phyloP scores from a whole-genome alignment of 306 rosid species.

The Cucurbita argyrosperma region DNA sequence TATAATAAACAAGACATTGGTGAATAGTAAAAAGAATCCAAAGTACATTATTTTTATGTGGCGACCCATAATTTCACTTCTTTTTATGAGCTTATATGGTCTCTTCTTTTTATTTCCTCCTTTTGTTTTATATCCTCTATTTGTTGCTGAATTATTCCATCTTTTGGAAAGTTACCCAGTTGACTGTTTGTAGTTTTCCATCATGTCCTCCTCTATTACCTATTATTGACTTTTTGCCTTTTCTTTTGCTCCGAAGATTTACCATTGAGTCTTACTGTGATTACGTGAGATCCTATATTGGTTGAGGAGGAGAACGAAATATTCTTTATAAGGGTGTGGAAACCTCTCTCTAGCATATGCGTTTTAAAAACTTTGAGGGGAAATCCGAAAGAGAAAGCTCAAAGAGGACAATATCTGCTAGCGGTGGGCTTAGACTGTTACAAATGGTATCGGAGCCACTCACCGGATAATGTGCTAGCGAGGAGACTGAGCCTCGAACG shows the following conservation, averaged over 20 bases:
- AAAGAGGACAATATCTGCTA: too few relatives aligned
- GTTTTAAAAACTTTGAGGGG: too few relatives aligned
- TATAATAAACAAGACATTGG: background rate
- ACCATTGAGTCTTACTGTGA: background rate
- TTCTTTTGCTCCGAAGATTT: background rate
- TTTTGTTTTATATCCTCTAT: background rate
- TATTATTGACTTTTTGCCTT: background rate
- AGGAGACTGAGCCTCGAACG: too few relatives aligned
- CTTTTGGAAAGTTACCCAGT: background rate
- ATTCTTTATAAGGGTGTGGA: too few relatives aligned
- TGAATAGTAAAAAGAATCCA: conserved; percentile 2
- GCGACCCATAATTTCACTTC: conserved; percentile 1
- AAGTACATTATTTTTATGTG: background rate
- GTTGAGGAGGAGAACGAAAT: too few relatives aligned
- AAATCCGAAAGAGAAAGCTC: too few relatives aligned
- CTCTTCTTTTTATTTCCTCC: background rate
- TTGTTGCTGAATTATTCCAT: background rate
- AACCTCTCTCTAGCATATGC: too few relatives aligned
- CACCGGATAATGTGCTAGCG: too few relatives aligned
- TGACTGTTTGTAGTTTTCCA: conserved; percentile 2
- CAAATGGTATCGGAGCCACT: too few relatives aligned
- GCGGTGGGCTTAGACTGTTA: too few relatives aligned
- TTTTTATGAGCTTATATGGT: background rate
- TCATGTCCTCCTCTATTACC: background rate
- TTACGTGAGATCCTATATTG: background rate